Evolutionary conservation across 176 grass and related monocot species (phyloP).

Genomic region (Aegilops speltoides): DNA sequence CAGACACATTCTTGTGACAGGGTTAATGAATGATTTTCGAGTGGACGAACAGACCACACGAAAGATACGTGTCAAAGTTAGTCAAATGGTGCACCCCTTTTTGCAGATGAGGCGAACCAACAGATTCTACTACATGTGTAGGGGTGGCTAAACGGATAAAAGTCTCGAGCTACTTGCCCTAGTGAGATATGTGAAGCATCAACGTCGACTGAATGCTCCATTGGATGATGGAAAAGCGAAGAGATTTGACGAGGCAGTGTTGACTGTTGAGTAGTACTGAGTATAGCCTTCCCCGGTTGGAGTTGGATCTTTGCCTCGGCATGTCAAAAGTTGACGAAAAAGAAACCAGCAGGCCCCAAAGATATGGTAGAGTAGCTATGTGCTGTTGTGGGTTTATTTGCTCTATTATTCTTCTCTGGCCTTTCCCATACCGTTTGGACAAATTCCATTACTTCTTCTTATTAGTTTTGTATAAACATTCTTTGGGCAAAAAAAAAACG

Average conservation of each 20-base stretch:
- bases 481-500: neutral
- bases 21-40: neutral
- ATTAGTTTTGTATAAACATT: neutral
- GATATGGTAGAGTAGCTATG: neutral
- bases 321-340: constrained; percentile 24
- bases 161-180: neutral
- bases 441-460: neutral
- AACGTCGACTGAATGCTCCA: neutral
- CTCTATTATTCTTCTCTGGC: neutral
- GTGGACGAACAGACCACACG: neutral
- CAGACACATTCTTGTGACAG: neutral
- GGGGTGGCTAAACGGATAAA: constrained; percentile 1
- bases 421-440: neutral
- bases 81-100: neutral
- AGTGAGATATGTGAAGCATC: neutral
- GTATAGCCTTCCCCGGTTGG: constrained; percentile 44
- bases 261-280: neutral
- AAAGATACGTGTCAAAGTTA: constrained; percentile 8
- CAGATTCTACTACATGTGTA: constrained; percentile 5
- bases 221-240: constrained; percentile 13
- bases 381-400: neutral
- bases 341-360: neutral
- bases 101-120: constrained; percentile 5
- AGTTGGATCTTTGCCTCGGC: neutral
- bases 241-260: constrained; percentile 12